Evolutionary conservation across 306 rosid genomes (phyloP).

Genomic region (Fragaria iinumae): DNA sequence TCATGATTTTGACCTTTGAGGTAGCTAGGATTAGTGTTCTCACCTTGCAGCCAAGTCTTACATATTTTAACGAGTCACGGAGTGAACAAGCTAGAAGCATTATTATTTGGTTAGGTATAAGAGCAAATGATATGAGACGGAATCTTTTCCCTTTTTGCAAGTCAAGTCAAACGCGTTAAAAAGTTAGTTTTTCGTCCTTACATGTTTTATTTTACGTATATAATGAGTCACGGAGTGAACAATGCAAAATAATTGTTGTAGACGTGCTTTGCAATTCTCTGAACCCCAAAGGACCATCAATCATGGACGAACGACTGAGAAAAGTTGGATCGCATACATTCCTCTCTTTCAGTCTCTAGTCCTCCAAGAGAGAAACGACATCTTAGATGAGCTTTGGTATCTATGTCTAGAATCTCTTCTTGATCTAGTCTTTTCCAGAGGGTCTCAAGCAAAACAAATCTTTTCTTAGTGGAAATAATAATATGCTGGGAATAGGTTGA

Average conservation of each 20-base stretch:
- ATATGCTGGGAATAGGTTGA: neutral
- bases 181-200: too few species aligned
- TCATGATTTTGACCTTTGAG: too few species aligned
- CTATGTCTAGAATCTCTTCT: neutral
- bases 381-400: slow-evolving; percentile 2
- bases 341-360: neutral
- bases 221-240: slow-evolving; percentile 7
- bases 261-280: neutral
- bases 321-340: neutral
- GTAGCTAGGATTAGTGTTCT: too few species aligned
- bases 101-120: too few species aligned
- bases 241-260: neutral
- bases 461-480: neutral
- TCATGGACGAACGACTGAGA: neutral
- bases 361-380: slow-evolving; percentile 10
- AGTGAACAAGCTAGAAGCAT: too few species aligned
- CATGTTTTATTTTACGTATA: neutral
- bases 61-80: too few species aligned
- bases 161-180: too few species aligned
- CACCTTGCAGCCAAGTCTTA: too few species aligned
- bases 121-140: too few species aligned
- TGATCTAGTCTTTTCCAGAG: neutral
- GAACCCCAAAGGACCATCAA: neutral
- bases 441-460: neutral
- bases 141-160: too few species aligned